Evolutionary conservation across 495 filamentous ascomycete genomes (phyloP).

Genomic region (Pyronema omphalodes): DNA sequence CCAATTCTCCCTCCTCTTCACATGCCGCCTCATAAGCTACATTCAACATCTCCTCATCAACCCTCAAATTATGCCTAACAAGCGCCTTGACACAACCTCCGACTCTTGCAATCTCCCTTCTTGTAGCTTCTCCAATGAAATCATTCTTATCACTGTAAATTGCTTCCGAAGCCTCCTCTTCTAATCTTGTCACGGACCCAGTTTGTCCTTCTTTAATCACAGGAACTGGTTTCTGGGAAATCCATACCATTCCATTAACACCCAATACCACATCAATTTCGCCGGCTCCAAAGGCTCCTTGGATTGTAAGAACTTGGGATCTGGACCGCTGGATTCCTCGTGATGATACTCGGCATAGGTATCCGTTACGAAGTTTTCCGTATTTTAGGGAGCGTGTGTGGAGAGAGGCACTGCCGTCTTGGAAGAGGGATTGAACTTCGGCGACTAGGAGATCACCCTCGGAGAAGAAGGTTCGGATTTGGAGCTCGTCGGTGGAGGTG

Average conservation of each 20-base stretch:
- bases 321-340: slow-evolving; percentile 63
- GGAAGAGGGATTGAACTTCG: slow-evolving; percentile 70
- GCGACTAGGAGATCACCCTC: slow-evolving; percentile 82
- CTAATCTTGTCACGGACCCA: slow-evolving; percentile 55
- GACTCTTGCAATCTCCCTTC: slow-evolving; percentile 73
- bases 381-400: slow-evolving; percentile 84
- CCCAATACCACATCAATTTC: slow-evolving; percentile 75
- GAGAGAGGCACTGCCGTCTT: slow-evolving; percentile 63
- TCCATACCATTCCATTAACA: slow-evolving; percentile 93
- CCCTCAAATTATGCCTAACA: slow-evolving; percentile 58
- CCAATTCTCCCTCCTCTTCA: slow-evolving; percentile 28
- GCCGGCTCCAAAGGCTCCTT: slow-evolving; percentile 47
- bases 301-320: slow-evolving; percentile 71
- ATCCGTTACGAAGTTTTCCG: slow-evolving; percentile 82
- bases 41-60: slow-evolving; percentile 84
- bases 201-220: slow-evolving; percentile 22
- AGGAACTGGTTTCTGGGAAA: slow-evolving; percentile 44
- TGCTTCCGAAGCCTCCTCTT: slow-evolving; percentile 53
- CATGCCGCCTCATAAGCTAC: slow-evolving; percentile 51
- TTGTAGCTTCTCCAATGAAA: slow-evolving; percentile 49
- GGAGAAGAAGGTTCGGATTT: slow-evolving; percentile 80
- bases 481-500: slow-evolving; percentile 84
- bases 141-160: slow-evolving; percentile 86
- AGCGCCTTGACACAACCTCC: slow-evolving; percentile 60
- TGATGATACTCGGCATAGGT: slow-evolving; percentile 70